Evolutionary conservation across 306 rosid species (phyloP).

Genomic region (Fragaria nilgerrensis): DNA sequence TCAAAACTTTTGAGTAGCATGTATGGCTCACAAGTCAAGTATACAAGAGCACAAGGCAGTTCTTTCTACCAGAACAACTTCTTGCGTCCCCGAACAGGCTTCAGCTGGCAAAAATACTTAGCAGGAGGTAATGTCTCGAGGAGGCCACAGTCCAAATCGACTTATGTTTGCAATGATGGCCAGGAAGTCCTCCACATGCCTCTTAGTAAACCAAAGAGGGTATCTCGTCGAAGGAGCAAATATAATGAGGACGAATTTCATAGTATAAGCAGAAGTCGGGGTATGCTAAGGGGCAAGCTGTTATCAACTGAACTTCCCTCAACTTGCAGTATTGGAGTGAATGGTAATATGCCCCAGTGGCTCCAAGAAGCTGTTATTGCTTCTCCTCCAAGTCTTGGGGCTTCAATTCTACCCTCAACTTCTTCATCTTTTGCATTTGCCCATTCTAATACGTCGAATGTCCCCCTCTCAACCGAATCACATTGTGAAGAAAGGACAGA

Average conservation of each 20-base stretch:
- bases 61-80: slow-evolving; percentile 31
- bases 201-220: slow-evolving; percentile 23
- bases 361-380: slow-evolving; percentile 51
- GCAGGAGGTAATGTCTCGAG: slow-evolving; percentile 33
- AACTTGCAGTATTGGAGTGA: slow-evolving; percentile 17
- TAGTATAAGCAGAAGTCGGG: slow-evolving; percentile 28
- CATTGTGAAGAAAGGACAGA: slow-evolving; percentile 22
- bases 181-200: slow-evolving; percentile 28
- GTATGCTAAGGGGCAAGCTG: slow-evolving; percentile 24
- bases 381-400: slow-evolving; percentile 23
- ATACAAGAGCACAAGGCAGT: slow-evolving; percentile 31
- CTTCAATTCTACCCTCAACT: slow-evolving; percentile 23
- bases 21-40: slow-evolving; percentile 33
- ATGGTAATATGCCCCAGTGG: slow-evolving; percentile 56
- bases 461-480: slow-evolving; percentile 23
- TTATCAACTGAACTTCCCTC: slow-evolving; percentile 32
- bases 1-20: slow-evolving; percentile 40
- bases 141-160: slow-evolving; percentile 31
- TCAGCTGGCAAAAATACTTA: slow-evolving; percentile 27
- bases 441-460: slow-evolving; percentile 26
- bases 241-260: slow-evolving; percentile 30
- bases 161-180: slow-evolving; percentile 17
- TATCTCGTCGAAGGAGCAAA: slow-evolving; percentile 28
- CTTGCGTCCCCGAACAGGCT: slow-evolving; percentile 32
- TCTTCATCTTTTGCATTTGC: slow-evolving; percentile 28